phyloP scores from a whole-genome alignment of 352 stramenopile genomes.

The Peronospora farinosa region DNA sequence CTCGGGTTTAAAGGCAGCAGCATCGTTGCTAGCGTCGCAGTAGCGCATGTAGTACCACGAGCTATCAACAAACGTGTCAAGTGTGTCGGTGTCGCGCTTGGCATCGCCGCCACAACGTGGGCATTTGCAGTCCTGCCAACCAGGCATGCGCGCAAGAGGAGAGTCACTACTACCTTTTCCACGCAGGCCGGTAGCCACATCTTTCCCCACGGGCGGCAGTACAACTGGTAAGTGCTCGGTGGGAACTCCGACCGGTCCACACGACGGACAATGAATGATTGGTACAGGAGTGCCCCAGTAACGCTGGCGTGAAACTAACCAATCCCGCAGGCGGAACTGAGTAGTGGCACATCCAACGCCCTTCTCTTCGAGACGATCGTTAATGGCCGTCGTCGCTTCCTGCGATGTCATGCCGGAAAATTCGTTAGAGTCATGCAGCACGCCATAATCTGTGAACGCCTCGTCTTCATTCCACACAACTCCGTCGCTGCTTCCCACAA shows the following conservation, averaged over 20 bases:
- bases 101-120: constrained; percentile 68
- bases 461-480: constrained; percentile 27
- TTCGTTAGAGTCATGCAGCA: constrained; percentile 86
- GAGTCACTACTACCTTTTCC: constrained; percentile 90
- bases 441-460: constrained; percentile 52
- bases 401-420: constrained; percentile 89
- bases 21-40: constrained; percentile 89
- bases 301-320: constrained; percentile 97
- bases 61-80: constrained; percentile 92
- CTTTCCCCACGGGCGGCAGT: constrained; percentile 87
- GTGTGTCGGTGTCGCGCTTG: constrained; percentile 86
- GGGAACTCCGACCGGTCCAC: constrained; percentile 81
- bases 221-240: constrained; percentile 92
- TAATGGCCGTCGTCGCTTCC: constrained; percentile 85
- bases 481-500: constrained; percentile 54
- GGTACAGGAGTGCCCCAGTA: constrained; percentile 99
- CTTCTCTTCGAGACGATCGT: constrained; percentile 52
- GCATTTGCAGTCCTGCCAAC: constrained; percentile 71
- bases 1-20: constrained; percentile 82
- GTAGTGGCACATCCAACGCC: constrained; percentile 51
- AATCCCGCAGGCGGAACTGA: constrained; percentile 97
- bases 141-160: constrained; percentile 64
- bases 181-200: constrained; percentile 88
- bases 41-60: constrained; percentile 99
- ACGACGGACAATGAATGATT: constrained; percentile 93